Base-by-base conservation (phyloP, 2,329 filamentous ascomycete genomes). In the Calonectria montana region DNA sequence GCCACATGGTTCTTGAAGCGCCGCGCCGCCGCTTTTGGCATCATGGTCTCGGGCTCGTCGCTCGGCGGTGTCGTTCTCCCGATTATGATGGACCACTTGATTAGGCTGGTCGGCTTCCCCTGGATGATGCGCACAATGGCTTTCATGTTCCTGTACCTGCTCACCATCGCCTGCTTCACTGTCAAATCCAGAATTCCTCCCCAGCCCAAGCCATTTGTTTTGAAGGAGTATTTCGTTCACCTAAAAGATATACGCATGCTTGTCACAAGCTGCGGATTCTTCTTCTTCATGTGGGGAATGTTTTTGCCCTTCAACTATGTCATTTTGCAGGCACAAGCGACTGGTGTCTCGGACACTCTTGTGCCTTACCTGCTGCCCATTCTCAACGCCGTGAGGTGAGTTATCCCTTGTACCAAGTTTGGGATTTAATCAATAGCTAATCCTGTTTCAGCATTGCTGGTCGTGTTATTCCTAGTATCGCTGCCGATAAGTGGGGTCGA, bases 21-120 rank as follows among this genome's bases (percentile, higher is more conserved):
- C 13, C 86, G 89, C 21, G 89, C 86, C 25, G 82, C 87, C 39
- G 89, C 89, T 10, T 85, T 89, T 15, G 90, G 89, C 10, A 82
- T 91, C 74, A 84, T 87, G 75, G 86, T 87, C 3, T 85, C 87
- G 2, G 90, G 90, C 7, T 88, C 87, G 0, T 88, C 87, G 5
- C 74, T 91, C 7, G 90, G 89, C 2, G 90, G 90, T 27, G 83
- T 87, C 55, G 84, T 90, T 16, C 90, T 94, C 69, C 82, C 93
- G 61, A 91, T 94, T 73, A 87, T 94, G 71, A 87, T 85, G 67
- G 82, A 90, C 71, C 85, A 90, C 72, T 84, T 93, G 72, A 87
- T 89, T 41, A 84, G 85, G 31, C 43, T 70, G 3, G 80, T 86
- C 45, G 86, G 86, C 0, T 87, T 87, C 74, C 83, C 83, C 4